phyloP scores from a whole-genome alignment of 495 filamentous ascomycete species.

The Poronia punctata region DNA sequence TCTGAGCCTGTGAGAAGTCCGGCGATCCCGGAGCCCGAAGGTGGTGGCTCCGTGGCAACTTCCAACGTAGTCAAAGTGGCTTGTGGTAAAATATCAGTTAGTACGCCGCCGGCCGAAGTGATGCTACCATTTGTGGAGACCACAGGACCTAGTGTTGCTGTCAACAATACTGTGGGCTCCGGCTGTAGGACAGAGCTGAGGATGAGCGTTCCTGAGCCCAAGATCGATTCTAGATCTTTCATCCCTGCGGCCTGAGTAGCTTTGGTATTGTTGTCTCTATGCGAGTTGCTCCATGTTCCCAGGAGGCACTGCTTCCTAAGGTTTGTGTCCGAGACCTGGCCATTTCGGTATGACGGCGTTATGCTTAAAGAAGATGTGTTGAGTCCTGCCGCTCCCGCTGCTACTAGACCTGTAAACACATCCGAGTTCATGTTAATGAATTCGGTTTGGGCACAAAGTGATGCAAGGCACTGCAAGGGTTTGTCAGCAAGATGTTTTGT shows the following conservation, averaged over 20 bases:
- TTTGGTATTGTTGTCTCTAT: constrained; percentile 1
- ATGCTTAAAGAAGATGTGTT: constrained; percentile 38
- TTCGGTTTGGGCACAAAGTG: constrained; percentile 40
- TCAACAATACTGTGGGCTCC: not conserved
- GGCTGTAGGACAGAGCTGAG: not conserved
- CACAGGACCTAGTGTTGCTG: constrained; percentile 1
- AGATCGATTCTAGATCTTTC: too few relatives aligned
- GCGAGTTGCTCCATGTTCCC: constrained; percentile 21
- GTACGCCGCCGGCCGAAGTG: constrained; percentile 11
- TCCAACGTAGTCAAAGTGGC: constrained; percentile 13
- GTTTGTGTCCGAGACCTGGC: constrained; percentile 29
- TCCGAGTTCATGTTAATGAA: constrained; percentile 44
- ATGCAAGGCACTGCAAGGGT: constrained; percentile 26
- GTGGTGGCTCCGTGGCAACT: constrained; percentile 13
- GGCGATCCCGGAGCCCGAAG: constrained; percentile 7
- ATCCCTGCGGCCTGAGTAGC: not conserved
- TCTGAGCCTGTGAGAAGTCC: constrained; percentile 10
- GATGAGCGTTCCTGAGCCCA: constrained; percentile 3
- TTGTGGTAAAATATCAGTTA: constrained; percentile 9
- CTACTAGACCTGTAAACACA: constrained; percentile 45
- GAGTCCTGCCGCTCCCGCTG: constrained; percentile 45
- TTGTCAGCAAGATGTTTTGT: not conserved
- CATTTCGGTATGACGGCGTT: constrained; percentile 36
- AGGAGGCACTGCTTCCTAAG: constrained; percentile 35
- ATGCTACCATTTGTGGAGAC: too few relatives aligned